Base-by-base conservation (phyloP, 106 monocot species). In the Dioscorea zingiberensis region DNA sequence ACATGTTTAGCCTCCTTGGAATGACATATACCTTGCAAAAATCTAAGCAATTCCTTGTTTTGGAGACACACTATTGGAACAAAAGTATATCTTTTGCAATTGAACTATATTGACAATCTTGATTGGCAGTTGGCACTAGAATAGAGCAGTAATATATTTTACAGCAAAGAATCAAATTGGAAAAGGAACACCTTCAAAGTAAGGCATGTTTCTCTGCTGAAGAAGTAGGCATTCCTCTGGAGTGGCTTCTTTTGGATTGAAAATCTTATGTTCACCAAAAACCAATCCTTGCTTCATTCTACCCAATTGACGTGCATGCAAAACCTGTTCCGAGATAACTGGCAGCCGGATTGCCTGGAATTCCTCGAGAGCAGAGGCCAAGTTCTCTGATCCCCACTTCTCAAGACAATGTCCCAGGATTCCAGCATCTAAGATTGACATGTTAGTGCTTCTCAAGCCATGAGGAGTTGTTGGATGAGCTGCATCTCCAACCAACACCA, bases 381-480 rank as follows among this genome's bases (percentile, higher is more conserved):
- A 29, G 3, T 65, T 69, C 47, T 74, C 59, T 13, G 48, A 26
- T 21, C 83, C 84, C 79, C 81, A 78, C 25, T 58, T 86, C 29
- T 62, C 73, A 1, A 84, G 65, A 74, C 89, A 86, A 16, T 48
- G 25, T 26, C 84, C 89, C 7, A 94, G 54, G 27, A 59, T 54
- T 55, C 51, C 72, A 18, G 86, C 89, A 54, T 89, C 89, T 13
- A 82, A 44, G 17, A 94, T 73, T 0, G 90, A 87, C 94, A 90
- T 94, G 67, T 90, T 90, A 7, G 94, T 94, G 81, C 94, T 94
- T 73, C 89, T 70, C 71, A 84, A 27, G 11, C 93, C 85, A 64
- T 86, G 93, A 27, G 93, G 93, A 46, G 89, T 81, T 56, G 93
- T 89, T 1, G 93, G 93, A 57, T 93, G 93, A 7, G 83, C 89